Base-by-base conservation (phyloP, 805 yeast genomes). In the Saturnispora kantuleensis region DNA sequence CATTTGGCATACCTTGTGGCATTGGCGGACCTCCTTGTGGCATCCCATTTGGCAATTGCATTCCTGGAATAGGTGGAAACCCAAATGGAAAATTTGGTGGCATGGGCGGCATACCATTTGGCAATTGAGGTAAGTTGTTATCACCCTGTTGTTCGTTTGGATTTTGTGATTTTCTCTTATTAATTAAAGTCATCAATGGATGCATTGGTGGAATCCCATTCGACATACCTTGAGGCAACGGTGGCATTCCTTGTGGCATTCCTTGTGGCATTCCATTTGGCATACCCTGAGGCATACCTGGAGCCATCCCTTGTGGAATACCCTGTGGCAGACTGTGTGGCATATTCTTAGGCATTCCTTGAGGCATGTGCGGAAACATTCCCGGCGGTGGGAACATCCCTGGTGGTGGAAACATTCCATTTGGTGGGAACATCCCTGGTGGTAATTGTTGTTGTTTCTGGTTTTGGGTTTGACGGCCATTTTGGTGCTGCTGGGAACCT, bases 161-260 rank as follows among this genome's bases (percentile, higher is more conserved):
- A 40, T 40, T 36, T 36, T 46, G 50, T 32, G 47, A 41, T 29
- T 46, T 48, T 21, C 46, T 41, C 31, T 49, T 49, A 37, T 45
- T 45, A 7, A 49, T 39, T 10, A 49, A 35, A 36, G 46, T 40
- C 52, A 49, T 49, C 13, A 49, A 42, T 29, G 52, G 52, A 30
- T 49, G 52, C 6, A 41, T 47, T 38, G 52, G 47, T 2, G 42
- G 16, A 36, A 21, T 21, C 6, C 32, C 43, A 34, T 33, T 31
- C 32, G 44, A 42, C 38, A 26, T 34, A 29, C 33, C 34, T 21
- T 35, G 43, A 17, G 28, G 38, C 41, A 29, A 41, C 13, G 10
- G 30, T 30, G 30, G 45, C 15, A 21, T 30, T 8, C 10, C 10
- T n/a, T n/a, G n/a, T n/a, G n/a, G n/a, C n/a, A n/a, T n/a, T n/a